Conservation (phyloP, 805 yeast genomes). For the Hanseniaspora singularis region DNA sequence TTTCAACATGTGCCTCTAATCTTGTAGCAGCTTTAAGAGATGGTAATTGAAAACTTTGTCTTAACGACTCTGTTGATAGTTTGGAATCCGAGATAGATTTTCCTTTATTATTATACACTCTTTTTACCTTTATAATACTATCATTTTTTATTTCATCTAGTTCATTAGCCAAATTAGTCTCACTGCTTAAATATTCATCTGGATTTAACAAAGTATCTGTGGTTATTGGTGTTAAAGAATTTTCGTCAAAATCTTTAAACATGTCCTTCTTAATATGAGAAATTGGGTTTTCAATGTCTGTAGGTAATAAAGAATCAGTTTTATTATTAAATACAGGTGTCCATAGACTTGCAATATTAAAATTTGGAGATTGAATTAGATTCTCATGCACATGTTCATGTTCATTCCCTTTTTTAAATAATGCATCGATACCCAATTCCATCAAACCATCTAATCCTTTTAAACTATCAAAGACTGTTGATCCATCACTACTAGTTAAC, state of each 20-base stretch:
- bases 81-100: conserved; percentile 38
- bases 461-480: conserved; percentile 4
- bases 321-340: too few relatives aligned
- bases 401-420: background rate
- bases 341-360: background rate
- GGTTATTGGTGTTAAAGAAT: background rate
- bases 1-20: conserved; percentile 42
- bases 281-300: too few relatives aligned
- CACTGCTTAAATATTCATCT: too few relatives aligned
- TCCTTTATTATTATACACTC: conserved; percentile 9
- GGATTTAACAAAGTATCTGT: background rate
- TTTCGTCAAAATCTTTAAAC: background rate
- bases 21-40: conserved; percentile 43
- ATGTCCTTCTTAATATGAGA: too few relatives aligned
- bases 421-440: background rate
- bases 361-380: conserved; percentile 1
- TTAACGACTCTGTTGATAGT: conserved; percentile 44
- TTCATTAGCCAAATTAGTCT: background rate
- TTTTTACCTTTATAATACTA: background rate
- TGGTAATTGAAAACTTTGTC: conserved; percentile 39
- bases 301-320: too few relatives aligned
- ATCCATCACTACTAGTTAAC: conserved; percentile 3
- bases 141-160: background rate
- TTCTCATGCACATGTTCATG: background rate
- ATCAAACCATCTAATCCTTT: conserved; percentile 1